Evolutionary conservation across 768 basidiomycete species (phyloP).

Genomic region (Cantharellus anzutake): DNA sequence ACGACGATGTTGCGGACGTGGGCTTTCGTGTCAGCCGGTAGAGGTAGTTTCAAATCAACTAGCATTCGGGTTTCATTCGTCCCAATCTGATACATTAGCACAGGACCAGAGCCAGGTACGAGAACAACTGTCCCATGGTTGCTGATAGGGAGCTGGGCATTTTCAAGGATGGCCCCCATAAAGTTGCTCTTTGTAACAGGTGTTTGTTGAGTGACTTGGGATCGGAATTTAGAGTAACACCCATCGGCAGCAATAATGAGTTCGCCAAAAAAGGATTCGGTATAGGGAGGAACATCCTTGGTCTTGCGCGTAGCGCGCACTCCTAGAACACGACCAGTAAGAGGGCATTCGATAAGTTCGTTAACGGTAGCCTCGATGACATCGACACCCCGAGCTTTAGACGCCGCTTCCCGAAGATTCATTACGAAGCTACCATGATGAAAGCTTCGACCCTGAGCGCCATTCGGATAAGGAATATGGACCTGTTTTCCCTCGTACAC

Average conservation of each 20-base stretch:
- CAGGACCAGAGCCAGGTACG: slow-evolving; percentile 65
- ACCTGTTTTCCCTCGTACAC: slow-evolving; percentile 46
- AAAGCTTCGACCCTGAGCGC: slow-evolving; percentile 62
- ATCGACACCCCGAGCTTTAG: slow-evolving; percentile 42
- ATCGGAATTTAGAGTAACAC: slow-evolving; percentile 83
- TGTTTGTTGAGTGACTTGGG: slow-evolving; percentile 18
- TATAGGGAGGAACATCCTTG: slow-evolving; percentile 17
- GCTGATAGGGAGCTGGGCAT: slow-evolving; percentile 51
- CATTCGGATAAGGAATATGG: slow-evolving; percentile 72
- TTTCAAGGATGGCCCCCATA: slow-evolving; percentile 65
- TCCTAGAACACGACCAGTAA: slow-evolving; percentile 38
- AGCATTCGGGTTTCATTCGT: slow-evolving; percentile 83
- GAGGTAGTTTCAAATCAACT: slow-evolving; percentile 68
- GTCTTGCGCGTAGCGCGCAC: slow-evolving; percentile 37
- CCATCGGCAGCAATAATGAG: slow-evolving; percentile 85
- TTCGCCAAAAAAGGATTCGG: slow-evolving; percentile 42
- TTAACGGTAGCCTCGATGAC: slow-evolving; percentile 73
- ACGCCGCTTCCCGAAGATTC: slow-evolving; percentile 50
- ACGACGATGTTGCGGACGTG: slow-evolving; percentile 53
- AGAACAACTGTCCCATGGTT: slow-evolving; percentile 73
- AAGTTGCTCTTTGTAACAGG: slow-evolving; percentile 51
- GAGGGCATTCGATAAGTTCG: slow-evolving; percentile 43
- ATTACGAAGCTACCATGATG: slow-evolving; percentile 88
- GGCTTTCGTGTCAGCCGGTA: slow-evolving; percentile 69
- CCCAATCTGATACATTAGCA: slow-evolving; percentile 83